These are phyloP conservation scores for Monosporozyma unispora DNA, from an alignment of 805 yeast species.

Conservation along the genomic window DNA sequence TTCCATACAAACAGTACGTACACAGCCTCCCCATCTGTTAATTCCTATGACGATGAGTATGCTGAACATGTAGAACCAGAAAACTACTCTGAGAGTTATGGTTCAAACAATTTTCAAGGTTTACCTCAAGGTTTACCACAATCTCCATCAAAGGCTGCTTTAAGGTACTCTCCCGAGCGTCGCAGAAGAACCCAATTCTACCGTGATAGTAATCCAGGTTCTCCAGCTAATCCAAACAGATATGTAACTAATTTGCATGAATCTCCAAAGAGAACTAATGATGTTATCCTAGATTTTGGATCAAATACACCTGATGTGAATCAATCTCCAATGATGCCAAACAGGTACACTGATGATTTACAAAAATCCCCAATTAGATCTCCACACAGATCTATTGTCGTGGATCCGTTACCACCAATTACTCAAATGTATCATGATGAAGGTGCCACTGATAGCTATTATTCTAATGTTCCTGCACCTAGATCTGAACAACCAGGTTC, in stretches of 20 bases:
- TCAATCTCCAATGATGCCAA: background rate
- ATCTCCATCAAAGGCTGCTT: conserved; percentile 36
- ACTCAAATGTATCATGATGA: conserved; percentile 16
- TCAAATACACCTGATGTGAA: conserved; percentile 23
- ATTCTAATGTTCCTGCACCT: conserved; percentile 9
- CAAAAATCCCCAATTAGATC: conserved; percentile 7
- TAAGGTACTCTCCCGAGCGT: conserved; percentile 34
- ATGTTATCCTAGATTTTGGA: conserved; percentile 39
- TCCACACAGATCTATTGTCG: background rate
- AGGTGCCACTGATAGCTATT: conserved; percentile 16
- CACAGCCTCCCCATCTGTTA: background rate
- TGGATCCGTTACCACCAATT: conserved; percentile 4
- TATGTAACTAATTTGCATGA: conserved; percentile 60
- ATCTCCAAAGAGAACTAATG: conserved; percentile 55
- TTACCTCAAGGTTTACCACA: conserved; percentile 27
- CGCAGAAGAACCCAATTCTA: conserved; percentile 26
- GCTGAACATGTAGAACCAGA: background rate
- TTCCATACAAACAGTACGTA: conserved; percentile 19
- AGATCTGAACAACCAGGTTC: conserved; percentile 5
- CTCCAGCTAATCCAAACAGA: conserved; percentile 43
- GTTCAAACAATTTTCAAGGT: conserved; percentile 27
- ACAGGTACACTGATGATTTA: conserved; percentile 7
- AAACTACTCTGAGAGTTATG: conserved; percentile 12
- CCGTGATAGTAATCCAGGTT: conserved; percentile 25
- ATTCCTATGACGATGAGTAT: background rate